These are phyloP conservation scores for Aspergillus fumigatus DNA, from an alignment of 2,329 filamentous ascomycete species.

Conservation along the genomic window DNA sequence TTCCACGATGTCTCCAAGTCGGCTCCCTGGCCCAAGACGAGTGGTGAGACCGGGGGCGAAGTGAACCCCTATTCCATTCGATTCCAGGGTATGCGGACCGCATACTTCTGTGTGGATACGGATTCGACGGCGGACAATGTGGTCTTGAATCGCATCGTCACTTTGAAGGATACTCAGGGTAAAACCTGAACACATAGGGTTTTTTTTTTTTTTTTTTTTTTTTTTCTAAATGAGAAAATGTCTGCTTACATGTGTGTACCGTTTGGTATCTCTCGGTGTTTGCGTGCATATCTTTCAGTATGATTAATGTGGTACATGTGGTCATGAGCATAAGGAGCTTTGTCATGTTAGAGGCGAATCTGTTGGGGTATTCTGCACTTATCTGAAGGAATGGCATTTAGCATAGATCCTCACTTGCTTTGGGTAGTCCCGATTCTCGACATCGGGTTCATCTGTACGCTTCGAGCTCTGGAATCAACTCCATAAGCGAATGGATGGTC, in stretches of 20 bases:
- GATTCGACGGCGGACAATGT: background rate
- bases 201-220: too few species aligned
- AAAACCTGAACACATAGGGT: background rate
- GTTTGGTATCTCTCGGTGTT: background rate
- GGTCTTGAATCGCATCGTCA: background rate
- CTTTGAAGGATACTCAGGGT: background rate
- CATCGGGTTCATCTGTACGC: background rate
- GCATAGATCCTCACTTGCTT: too few species aligned
- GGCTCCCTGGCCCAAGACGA: slow-evolving; percentile 78
- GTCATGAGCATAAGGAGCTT: background rate
- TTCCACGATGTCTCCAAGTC: slow-evolving; percentile 69
- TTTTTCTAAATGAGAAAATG: background rate
- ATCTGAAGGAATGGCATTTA: background rate
- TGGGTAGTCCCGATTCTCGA: too few species aligned
- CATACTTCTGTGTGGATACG: background rate
- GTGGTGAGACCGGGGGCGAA: slow-evolving; percentile 47
- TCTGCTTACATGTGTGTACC: background rate
- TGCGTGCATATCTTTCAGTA: background rate
- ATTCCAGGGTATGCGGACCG: background rate
- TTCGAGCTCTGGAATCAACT: slow-evolving; percentile 19
- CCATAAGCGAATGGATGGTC: slow-evolving; percentile 21
- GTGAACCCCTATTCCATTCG: background rate
- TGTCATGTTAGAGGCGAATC: background rate
- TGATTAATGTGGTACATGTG: background rate
- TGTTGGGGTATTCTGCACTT: background rate